Percentiles rank a stretch among this genome's conserved stretches.
phyloP scores from a whole-genome alignment of 164 flowering plant species.

The Liriodendron chinense region DNA sequence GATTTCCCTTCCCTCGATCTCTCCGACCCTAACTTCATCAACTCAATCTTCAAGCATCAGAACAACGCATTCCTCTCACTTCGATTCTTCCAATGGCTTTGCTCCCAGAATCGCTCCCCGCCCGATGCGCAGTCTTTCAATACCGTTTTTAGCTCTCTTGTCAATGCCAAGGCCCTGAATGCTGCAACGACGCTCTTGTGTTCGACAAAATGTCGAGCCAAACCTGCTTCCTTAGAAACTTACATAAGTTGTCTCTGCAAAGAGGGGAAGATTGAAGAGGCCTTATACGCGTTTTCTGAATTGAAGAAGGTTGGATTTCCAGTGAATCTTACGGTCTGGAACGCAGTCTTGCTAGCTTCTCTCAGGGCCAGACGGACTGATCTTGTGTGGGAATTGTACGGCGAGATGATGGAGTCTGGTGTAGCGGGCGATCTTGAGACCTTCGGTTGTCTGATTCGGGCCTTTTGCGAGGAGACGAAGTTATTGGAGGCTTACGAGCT shows the following conservation, averaged over 20 bases:
- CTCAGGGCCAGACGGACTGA: constrained; percentile 43
- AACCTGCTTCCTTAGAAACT: constrained; percentile 29
- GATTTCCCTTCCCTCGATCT: constrained; percentile 45
- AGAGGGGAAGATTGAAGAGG: constrained; percentile 44
- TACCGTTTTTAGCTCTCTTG: constrained; percentile 41
- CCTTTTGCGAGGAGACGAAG: constrained; percentile 45
- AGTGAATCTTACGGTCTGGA: constrained; percentile 47
- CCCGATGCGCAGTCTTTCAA: constrained; percentile 25
- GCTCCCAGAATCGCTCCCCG: constrained; percentile 19
- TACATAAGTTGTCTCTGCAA: constrained; percentile 45
- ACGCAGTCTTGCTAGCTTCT: constrained; percentile 35
- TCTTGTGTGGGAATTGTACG: constrained; percentile 49
- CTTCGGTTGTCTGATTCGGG: constrained; percentile 48
- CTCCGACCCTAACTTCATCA: constrained; percentile 34
- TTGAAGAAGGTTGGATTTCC: constrained; percentile 22
- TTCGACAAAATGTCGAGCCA: constrained; percentile 30
- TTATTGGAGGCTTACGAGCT: constrained; percentile 45
- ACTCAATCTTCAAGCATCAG: constrained; percentile 34
- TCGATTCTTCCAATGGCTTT: constrained; percentile 54
- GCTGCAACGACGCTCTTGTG: constrained; percentile 42
- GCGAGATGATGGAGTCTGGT: constrained; percentile 47
- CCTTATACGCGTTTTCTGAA: constrained; percentile 23
- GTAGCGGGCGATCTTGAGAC: constrained; percentile 40
- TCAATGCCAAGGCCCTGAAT: constrained; percentile 42
- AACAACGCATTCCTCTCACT: constrained; percentile 35